Evolutionary conservation across 208 protist species (phyloP), one percentile per base, ranked within the genome.

Genomic region (Vickermania spadyakhi): DNA sequence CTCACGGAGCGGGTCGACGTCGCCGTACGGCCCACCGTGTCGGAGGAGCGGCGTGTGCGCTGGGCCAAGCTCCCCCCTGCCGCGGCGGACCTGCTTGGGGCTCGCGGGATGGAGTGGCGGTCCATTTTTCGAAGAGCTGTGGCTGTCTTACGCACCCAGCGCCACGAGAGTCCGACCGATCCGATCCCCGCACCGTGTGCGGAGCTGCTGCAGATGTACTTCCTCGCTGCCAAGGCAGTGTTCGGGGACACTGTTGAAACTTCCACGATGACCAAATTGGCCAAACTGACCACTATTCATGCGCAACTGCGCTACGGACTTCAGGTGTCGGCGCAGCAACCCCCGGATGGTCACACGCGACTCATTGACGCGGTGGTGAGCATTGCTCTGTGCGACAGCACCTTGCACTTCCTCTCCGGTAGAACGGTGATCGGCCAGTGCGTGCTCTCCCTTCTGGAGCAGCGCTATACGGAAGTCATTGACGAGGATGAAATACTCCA

Each of bases 341-440:
- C 3, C 13, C 23, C 30, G 45, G 11, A 53, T 30, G 30, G 49
- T 26, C 7, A 89, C 87, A 5, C 69, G 70, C 36, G 36, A 1
- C 68, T 94, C 13, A 73, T 94, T 28, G 88, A 94, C 70, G 88
- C 84, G 4, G 56, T 89, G 3, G 79, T 81, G 1, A 81, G 84
- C 2, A 75, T 94, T 45, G 75, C 74, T 18, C 71, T 94, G 36
- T 91, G 82, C 58, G 84, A 94, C 70, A 69, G 66, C 23, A 85
- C 84, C 23, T 57, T 91, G 56, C 77, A 86, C 58, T 88, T 91
- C 51, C 71, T 83, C 29, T 77, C 70, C 1, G 73, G 72, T 42
- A 70, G 76, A 28, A 77, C 88, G 1, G 56, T 91, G 2, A 57
- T 94, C 1, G 77, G 70, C 22, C 62, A 73, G 25, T 79, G 77